Percentiles rank a stretch among this genome's conserved stretches.
Conservation (phyloP, 1,139 yeast genomes). For the Lodderomyces jiufengensis region DNA sequence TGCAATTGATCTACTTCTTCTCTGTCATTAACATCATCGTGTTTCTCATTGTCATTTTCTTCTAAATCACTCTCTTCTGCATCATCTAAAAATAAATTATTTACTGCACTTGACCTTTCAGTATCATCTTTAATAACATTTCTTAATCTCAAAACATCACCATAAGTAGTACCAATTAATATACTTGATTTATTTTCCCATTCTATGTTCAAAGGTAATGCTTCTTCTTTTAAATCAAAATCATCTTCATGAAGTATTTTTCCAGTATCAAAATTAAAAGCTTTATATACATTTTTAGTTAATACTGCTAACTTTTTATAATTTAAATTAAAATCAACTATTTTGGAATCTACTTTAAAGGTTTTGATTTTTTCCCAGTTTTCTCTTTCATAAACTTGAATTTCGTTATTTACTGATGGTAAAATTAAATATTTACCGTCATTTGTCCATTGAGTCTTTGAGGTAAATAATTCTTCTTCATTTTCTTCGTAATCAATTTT, state of each 20-base stretch:
- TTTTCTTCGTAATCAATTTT: constrained; percentile 38
- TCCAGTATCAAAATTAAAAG: constrained; percentile 11
- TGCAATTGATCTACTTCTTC: constrained; percentile 22
- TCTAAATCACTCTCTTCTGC: constrained; percentile 26
- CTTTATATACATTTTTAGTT: constrained; percentile 11
- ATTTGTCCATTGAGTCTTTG: constrained; percentile 34
- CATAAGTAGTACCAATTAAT: constrained; percentile 53
- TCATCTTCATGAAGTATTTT: constrained; percentile 10
- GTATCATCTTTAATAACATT: constrained; percentile 24
- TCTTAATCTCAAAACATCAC: constrained; percentile 41
- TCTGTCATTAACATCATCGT: constrained; percentile 37
- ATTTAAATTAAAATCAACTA: constrained; percentile 13
- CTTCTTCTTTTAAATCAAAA: constrained; percentile 14
- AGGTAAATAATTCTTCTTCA: constrained; percentile 34
- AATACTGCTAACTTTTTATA: constrained; percentile 14
- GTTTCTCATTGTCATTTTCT: constrained; percentile 28
- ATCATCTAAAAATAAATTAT: constrained; percentile 26
- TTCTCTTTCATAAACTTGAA: constrained; percentile 36
- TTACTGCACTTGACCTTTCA: constrained; percentile 21
- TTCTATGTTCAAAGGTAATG: constrained; percentile 14
- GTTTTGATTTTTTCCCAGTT: constrained; percentile 20
- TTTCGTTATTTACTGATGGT: constrained; percentile 23
- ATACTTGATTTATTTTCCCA: constrained; percentile 17
- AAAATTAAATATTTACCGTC: constrained; percentile 60
- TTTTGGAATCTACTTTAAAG: constrained; percentile 11